A percentile compares a stretch with the other conserved stretches of the same genome.
phyloP scores from a whole-genome alignment of 192 early-diverging fungal species.

The Umbelopsis sp. region DNA sequence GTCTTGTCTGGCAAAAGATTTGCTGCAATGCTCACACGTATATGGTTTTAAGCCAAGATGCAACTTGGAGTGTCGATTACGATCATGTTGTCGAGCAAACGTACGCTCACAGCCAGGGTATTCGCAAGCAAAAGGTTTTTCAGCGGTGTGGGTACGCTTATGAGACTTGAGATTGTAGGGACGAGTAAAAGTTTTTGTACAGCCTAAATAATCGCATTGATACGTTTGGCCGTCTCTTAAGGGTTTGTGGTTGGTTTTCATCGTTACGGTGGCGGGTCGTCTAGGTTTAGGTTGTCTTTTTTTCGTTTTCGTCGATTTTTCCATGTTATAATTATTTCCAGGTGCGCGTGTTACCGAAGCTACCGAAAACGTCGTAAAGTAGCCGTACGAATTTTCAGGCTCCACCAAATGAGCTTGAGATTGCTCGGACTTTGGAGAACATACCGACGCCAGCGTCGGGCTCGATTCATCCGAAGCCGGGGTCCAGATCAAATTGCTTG shows the following conservation, averaged over 20 bases:
- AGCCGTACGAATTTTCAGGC: neutral
- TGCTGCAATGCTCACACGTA: constrained; percentile 68
- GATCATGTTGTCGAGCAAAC: constrained; percentile 90
- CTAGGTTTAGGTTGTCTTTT: neutral
- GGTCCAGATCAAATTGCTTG: constrained; percentile 1
- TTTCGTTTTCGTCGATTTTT: neutral
- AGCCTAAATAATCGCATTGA: constrained; percentile 34
- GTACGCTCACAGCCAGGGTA: constrained; percentile 71
- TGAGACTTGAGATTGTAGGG: constrained; percentile 75
- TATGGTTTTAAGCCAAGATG: constrained; percentile 75
- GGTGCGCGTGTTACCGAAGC: neutral
- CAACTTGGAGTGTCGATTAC: constrained; percentile 81
- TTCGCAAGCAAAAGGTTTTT: constrained; percentile 64
- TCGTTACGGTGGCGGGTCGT: neutral
- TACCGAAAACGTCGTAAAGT: constrained; percentile 1
- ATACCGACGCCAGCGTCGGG: constrained; percentile 2
- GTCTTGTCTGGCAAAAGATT: constrained; percentile 77
- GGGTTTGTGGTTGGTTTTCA: neutral
- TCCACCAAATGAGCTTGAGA: neutral
- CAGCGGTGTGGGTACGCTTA: constrained; percentile 65
- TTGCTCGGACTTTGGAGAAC: neutral
- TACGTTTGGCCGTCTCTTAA: neutral
- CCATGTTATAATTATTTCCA: neutral
- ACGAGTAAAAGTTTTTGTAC: constrained; percentile 61
- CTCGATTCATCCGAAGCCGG: constrained; percentile 1